These are phyloP conservation scores for Chrysoporthe puriensis DNA, from an alignment of 2,329 filamentous ascomycete genomes.

Conservation along the genomic window DNA sequence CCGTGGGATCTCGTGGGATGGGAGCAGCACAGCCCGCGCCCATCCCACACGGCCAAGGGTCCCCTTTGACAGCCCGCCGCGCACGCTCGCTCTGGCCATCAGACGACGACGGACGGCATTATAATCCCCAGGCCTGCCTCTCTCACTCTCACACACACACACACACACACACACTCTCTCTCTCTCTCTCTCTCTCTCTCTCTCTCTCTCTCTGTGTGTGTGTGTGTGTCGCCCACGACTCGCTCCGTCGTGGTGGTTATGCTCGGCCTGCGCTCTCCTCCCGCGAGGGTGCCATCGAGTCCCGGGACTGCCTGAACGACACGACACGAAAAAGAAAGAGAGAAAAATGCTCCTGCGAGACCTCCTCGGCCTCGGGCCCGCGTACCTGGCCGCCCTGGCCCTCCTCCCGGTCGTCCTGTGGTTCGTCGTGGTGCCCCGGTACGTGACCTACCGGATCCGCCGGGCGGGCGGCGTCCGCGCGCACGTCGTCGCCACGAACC, in stretches of 20 bases:
- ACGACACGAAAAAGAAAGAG: too few relatives aligned
- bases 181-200: not conserved
- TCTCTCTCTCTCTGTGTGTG: too few relatives aligned
- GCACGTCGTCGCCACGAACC: conserved; percentile 39
- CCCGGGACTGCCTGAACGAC: too few relatives aligned
- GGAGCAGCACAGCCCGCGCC: too few relatives aligned
- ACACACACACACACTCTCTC: too few relatives aligned
- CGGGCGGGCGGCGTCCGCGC: conserved; percentile 40
- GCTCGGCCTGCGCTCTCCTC: too few relatives aligned
- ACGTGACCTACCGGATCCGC: conserved; percentile 37
- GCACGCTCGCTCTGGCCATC: not conserved
- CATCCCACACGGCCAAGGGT: not conserved
- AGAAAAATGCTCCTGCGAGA: conserved; percentile 21
- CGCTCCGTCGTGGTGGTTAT: too few relatives aligned
- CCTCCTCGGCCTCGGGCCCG: conserved; percentile 20
- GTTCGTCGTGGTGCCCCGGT: conserved; percentile 32
- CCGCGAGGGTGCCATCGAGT: too few relatives aligned
- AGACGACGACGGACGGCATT: not conserved
- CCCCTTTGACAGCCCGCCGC: not conserved
- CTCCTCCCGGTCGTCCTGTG: conserved; percentile 28
- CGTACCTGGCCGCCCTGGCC: conserved; percentile 16
- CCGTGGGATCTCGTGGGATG: not conserved
- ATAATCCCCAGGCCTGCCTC: not conserved
- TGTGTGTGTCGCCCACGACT: not conserved
- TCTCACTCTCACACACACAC: too few relatives aligned